These are phyloP conservation scores for Leccinum arenicola DNA, from an alignment of 768 basidiomycete species.

Conservation along the genomic window DNA sequence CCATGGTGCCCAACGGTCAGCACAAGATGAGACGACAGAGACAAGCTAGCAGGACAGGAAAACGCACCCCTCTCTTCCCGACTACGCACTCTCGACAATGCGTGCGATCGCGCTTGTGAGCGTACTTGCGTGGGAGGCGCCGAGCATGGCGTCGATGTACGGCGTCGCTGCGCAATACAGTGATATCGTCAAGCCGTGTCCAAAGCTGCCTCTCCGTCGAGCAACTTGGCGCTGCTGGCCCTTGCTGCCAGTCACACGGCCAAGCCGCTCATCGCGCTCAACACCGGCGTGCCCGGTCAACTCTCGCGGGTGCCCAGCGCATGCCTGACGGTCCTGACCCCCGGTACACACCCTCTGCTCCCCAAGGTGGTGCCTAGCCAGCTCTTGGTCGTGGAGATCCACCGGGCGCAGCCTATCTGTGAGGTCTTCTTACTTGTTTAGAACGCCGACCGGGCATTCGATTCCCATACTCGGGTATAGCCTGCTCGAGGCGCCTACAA, in stretches of 20 bases:
- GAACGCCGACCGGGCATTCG: constrained; percentile 83
- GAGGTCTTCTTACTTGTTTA: constrained; percentile 92
- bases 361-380: constrained; percentile 94
- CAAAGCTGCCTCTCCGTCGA: constrained; percentile 68
- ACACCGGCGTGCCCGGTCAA: constrained; percentile 89
- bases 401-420: constrained; percentile 68
- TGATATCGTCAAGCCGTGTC: constrained; percentile 90
- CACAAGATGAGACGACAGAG: no score
- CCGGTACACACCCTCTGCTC: constrained; percentile 87
- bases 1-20: no score
- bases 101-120: no score
- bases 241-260: constrained; percentile 60
- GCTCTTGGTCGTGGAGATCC: constrained; percentile 83
- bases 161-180: constrained; percentile 62
- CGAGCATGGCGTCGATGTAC: constrained; percentile 66
- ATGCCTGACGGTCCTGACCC: constrained; percentile 58
- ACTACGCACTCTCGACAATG: no score
- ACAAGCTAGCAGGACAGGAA: no score
- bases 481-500: no score
- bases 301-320: constrained; percentile 85
- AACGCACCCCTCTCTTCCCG: no score
- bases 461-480: constrained; percentile 32
- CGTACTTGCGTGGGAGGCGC: constrained; percentile 56
- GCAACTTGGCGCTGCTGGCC: constrained; percentile 75
- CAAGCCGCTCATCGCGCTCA: constrained; percentile 92